Evolutionary conservation across 1,284 basidiomycete species (phyloP).

Genomic region (Xerocomus minutiporus): DNA sequence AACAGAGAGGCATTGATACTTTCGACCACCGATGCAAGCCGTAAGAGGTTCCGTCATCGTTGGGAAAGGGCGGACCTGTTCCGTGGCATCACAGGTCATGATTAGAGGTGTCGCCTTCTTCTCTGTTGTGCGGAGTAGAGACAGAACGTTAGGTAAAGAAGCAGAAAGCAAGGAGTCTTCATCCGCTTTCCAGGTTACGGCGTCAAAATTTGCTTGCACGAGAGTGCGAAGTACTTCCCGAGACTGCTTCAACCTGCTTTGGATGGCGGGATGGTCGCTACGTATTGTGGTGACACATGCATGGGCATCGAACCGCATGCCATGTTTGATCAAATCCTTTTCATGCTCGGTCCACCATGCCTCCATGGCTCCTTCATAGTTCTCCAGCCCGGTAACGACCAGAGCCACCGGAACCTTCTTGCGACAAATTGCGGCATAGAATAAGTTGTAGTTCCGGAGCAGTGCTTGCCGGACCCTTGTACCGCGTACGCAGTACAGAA

Average conservation of each 20-base stretch:
- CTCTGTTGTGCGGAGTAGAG: slow-evolving; percentile 14
- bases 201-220: slow-evolving; percentile 10
- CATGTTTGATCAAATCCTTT: slow-evolving; percentile 24
- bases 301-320: slow-evolving; percentile 29
- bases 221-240: slow-evolving; percentile 19
- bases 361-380: slow-evolving; percentile 32
- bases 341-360: slow-evolving; percentile 32
- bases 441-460: slow-evolving; percentile 31
- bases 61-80: slow-evolving; percentile 5
- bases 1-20: slow-evolving; percentile 16
- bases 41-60: slow-evolving; percentile 1
- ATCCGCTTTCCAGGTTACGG: slow-evolving; percentile 16
- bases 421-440: slow-evolving; percentile 28
- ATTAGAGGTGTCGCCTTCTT: slow-evolving; percentile 15
- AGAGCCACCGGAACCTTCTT: slow-evolving; percentile 32
- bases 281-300: slow-evolving; percentile 31
- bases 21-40: slow-evolving; percentile 3
- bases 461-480: slow-evolving; percentile 26
- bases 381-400: slow-evolving; percentile 34
- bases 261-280: slow-evolving; percentile 29
- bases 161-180: slow-evolving; percentile 19
- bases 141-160: slow-evolving; percentile 22
- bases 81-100: slow-evolving; percentile 16
- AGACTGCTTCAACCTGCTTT: slow-evolving; percentile 18
- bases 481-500: slow-evolving; percentile 34